Evolutionary conservation across 108 stramenopile genomes (phyloP).

Genomic region (Skeletonema potamos): DNA sequence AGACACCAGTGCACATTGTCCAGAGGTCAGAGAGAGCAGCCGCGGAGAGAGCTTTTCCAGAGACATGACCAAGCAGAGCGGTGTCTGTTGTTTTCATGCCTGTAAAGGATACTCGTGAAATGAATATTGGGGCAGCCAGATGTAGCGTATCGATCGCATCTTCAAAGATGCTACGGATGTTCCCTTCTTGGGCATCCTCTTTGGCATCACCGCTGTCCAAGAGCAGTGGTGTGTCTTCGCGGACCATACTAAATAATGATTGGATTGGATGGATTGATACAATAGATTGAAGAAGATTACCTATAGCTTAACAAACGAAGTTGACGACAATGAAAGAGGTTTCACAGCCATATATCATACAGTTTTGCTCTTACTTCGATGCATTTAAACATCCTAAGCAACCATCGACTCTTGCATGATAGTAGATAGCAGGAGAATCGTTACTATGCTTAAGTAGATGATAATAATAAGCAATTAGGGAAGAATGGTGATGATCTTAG

Average conservation of each 20-base stretch:
- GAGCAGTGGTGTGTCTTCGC: not conserved
- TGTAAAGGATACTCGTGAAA: constrained; percentile 58
- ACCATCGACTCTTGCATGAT: too few species aligned
- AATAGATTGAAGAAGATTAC: too few species aligned
- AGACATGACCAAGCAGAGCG: constrained; percentile 74
- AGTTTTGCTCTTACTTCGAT: too few species aligned
- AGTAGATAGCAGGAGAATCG: too few species aligned
- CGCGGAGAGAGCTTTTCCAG: constrained; percentile 58
- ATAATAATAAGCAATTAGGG: too few species aligned
- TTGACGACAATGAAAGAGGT: too few species aligned
- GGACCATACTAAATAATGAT: not conserved
- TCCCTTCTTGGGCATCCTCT: not conserved
- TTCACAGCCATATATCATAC: too few species aligned
- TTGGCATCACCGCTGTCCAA: not conserved
- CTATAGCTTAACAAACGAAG: too few species aligned
- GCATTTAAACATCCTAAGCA: too few species aligned
- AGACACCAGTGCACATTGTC: constrained; percentile 70
- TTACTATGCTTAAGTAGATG: too few species aligned
- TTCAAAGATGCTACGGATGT: not conserved
- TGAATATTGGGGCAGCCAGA: constrained; percentile 65
- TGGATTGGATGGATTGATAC: too few species aligned
- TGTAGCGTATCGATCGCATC: constrained; percentile 49
- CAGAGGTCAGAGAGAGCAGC: constrained; percentile 71
- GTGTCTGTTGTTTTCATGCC: constrained; percentile 87
- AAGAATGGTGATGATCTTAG: too few species aligned